phyloP scores from a whole-genome alignment of 176 grass and related monocot species.

The Urochloa ruziziensis region DNA sequence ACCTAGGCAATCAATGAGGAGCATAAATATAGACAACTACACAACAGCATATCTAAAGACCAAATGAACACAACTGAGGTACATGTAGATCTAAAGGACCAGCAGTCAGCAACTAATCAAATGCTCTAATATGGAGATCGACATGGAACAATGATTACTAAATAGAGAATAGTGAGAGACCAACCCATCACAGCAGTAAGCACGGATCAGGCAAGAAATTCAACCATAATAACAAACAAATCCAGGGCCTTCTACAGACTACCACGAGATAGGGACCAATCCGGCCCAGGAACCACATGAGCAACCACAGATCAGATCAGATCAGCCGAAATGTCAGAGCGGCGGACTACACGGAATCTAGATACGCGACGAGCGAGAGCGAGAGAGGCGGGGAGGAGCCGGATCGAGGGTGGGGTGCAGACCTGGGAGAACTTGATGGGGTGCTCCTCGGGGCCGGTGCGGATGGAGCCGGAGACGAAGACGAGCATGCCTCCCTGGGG shows the following conservation, averaged over 20 bases:
- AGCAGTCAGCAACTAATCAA: background rate
- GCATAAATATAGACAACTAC: background rate
- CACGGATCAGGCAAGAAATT: background rate
- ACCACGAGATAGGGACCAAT: background rate
- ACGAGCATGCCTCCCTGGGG: constrained; percentile 74
- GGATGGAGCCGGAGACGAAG: constrained; percentile 75
- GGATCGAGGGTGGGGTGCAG: background rate
- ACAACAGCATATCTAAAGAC: background rate
- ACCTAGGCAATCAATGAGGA: background rate
- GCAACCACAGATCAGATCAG: background rate
- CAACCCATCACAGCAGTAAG: background rate
- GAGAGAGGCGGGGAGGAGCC: background rate
- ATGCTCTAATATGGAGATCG: background rate
- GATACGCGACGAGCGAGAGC: background rate
- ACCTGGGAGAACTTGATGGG: constrained; percentile 93
- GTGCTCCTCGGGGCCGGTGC: constrained; percentile 45
- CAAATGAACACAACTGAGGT: background rate
- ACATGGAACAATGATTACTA: background rate
- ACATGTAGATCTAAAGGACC: background rate
- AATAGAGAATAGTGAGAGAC: background rate
- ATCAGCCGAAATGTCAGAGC: background rate
- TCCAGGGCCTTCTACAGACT: background rate
- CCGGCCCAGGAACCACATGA: background rate
- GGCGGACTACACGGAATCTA: background rate
- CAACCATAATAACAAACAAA: background rate